Evolutionary conservation across 768 basidiomycete species (phyloP).

Genomic region (Lentinula detonsa): DNA sequence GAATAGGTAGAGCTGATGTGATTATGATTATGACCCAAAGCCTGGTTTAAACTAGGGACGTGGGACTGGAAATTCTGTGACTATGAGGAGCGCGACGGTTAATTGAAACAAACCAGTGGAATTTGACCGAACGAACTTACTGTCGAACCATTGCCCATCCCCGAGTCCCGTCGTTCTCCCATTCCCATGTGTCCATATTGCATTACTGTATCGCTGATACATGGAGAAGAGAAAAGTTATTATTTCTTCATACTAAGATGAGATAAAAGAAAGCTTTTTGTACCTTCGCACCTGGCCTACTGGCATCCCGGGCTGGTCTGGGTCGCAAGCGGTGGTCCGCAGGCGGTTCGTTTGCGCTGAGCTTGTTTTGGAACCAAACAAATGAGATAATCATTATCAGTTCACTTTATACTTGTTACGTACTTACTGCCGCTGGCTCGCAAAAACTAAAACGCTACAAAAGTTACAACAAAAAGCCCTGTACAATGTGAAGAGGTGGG

Average conservation of each 20-base stretch:
- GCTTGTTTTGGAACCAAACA: slow-evolving; percentile 1
- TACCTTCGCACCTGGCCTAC: slow-evolving; percentile 5
- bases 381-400: slow-evolving; percentile 10
- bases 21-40: slow-evolving; percentile 46
- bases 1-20: slow-evolving; percentile 21
- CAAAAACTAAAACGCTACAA: slow-evolving; percentile 1
- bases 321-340: slow-evolving; percentile 5
- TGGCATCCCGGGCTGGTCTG: slow-evolving; percentile 7
- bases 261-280: not conserved
- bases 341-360: slow-evolving; percentile 8
- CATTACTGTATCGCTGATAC: slow-evolving; percentile 49
- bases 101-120: slow-evolving; percentile 9
- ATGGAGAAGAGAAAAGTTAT: not conserved
- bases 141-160: slow-evolving; percentile 49
- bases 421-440: slow-evolving; percentile 2
- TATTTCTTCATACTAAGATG: not conserved
- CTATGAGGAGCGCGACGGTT: not conserved
- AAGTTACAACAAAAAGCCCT: not conserved
- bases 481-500: not conserved
- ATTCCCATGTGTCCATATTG: slow-evolving; percentile 54
- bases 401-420: slow-evolving; percentile 16
- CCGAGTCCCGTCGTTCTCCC: slow-evolving; percentile 47
- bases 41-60: slow-evolving; percentile 53
- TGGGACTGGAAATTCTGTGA: slow-evolving; percentile 45
- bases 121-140: slow-evolving; percentile 31